Evolutionary conservation across 2,329 filamentous ascomycete genomes (phyloP), one percentile per base, ranked within the genome.

Genomic region (Cryphonectria parasitica): DNA sequence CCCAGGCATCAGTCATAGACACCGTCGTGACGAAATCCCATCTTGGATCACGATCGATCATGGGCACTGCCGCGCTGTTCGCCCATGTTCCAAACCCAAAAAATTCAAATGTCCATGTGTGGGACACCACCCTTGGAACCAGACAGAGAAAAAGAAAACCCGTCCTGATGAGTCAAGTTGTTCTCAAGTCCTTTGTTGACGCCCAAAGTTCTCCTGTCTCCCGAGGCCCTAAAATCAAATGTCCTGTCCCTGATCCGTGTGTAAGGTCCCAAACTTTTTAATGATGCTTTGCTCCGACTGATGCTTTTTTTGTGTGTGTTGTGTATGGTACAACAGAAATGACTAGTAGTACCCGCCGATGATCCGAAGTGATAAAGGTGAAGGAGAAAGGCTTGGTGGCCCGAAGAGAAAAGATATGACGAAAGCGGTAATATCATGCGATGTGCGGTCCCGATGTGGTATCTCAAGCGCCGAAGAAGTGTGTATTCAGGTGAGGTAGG

Each of bases 261-360:
- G 60, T 69, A 39, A 11, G 65, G 41, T 66, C 72, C 73, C 67
- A 73, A 73, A 74, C 73, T 77, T 77, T 77, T 75, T 75, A 76
- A 67, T 75, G 71, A 77, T 77, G 75, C 75, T 76, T 73, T 76
- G 75, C 75, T 77, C 75, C 76, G 71, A 72, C 75, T 73, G 73
- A 76, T 76, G 73, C 73, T 70, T 71, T 71, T 69, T 71, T 73
- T 69, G 74, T 75, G 15, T 75, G 75, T 75, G 76, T 74, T 75
- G 28, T 75, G 75, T 75, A 75, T 73, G 62, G 64, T 73, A 71
- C 69, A 41, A 68, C 43, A 70, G 5, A 17, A 68, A 62, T 62
- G 71, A 72, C 60, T 63, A 52, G 60, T 64, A 45, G 58, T 66
- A 63, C 52, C 67, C 67, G 67, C 70, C 70, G 64, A 67, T 67